Conservation (phyloP, 1,284 basidiomycete genomes). For the Ganoderma lucidum region DNA sequence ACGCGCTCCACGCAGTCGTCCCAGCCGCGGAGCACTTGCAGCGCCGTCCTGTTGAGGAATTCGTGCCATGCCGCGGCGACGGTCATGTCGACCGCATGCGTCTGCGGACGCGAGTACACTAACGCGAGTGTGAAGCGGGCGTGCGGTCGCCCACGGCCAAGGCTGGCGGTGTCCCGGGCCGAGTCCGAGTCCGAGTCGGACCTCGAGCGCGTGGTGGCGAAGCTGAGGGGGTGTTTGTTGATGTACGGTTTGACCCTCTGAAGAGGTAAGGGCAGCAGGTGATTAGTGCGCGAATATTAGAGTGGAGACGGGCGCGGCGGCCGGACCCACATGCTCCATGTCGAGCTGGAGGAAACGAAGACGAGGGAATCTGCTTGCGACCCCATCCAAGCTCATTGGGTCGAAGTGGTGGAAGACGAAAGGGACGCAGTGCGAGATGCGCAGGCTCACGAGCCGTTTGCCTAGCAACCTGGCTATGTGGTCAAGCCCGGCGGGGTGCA, state of each 20-base stretch:
- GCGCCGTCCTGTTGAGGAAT: constrained; percentile 14
- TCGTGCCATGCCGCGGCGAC: constrained; percentile 13
- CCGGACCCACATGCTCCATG: constrained; percentile 6
- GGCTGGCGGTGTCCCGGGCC: background rate
- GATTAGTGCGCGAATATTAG: background rate
- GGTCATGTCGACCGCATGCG: background rate
- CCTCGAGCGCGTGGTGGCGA: background rate
- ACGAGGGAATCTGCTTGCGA: constrained; percentile 8
- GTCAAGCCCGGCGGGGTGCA: background rate
- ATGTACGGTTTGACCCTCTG: background rate
- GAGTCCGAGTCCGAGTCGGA: background rate
- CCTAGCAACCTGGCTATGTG: background rate
- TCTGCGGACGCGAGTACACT: background rate
- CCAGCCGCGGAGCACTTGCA: constrained; percentile 15
- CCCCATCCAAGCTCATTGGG: background rate
- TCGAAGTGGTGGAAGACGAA: background rate
- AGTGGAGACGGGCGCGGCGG: background rate
- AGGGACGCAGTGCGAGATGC: background rate
- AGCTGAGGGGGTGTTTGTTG: constrained; percentile 2
- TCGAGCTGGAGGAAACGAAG: constrained; percentile 16
- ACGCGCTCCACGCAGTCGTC: constrained; percentile 11
- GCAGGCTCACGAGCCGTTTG: constrained; percentile 14
- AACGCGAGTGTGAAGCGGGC: constrained; percentile 10
- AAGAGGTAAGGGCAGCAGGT: background rate
- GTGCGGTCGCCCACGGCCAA: background rate